phyloP scores from a whole-genome alignment of 768 basidiomycete genomes.

The Rhizopogon vinicolor region DNA sequence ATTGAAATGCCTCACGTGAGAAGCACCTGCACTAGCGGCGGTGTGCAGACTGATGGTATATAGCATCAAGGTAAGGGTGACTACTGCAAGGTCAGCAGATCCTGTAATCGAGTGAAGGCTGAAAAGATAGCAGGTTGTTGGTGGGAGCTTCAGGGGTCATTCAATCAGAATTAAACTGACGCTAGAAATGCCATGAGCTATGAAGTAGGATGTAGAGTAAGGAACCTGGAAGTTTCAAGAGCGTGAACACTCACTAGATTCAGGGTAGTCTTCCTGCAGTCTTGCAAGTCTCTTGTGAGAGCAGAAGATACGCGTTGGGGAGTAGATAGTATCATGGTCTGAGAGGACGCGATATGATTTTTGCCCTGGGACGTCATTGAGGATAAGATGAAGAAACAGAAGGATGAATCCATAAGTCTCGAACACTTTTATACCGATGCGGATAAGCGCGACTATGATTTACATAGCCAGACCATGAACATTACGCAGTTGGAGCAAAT shows the following conservation, averaged over 20 bases:
- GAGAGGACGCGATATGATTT: neutral
- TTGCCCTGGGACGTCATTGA: neutral
- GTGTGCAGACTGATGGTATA: slow-evolving; percentile 27
- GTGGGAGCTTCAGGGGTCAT: neutral
- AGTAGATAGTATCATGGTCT: neutral
- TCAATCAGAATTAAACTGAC: slow-evolving; percentile 9
- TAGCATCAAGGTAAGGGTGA: slow-evolving; percentile 21
- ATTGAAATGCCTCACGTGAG: slow-evolving; percentile 10
- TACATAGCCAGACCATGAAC: neutral
- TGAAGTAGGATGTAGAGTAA: neutral
- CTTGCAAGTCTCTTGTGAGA: slow-evolving; percentile 15
- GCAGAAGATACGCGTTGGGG: slow-evolving; percentile 3
- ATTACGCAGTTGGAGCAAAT: neutral
- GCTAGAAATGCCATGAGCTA: slow-evolving; percentile 24
- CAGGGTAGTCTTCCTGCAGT: slow-evolving; percentile 17
- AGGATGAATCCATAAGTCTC: too few relatives aligned
- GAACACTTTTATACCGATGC: neutral
- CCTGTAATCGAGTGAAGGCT: slow-evolving; percentile 20
- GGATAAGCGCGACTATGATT: neutral
- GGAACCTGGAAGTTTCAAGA: neutral
- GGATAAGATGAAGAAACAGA: neutral
- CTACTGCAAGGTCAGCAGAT: slow-evolving; percentile 11
- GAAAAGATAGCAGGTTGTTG: neutral
- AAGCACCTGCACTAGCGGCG: slow-evolving; percentile 9
- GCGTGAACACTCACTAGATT: slow-evolving; percentile 12